Percentiles rank a stretch among this genome's conserved stretches.
phyloP scores from a whole-genome alignment of 1,284 basidiomycete species.

The Volvariella volvacea region DNA sequence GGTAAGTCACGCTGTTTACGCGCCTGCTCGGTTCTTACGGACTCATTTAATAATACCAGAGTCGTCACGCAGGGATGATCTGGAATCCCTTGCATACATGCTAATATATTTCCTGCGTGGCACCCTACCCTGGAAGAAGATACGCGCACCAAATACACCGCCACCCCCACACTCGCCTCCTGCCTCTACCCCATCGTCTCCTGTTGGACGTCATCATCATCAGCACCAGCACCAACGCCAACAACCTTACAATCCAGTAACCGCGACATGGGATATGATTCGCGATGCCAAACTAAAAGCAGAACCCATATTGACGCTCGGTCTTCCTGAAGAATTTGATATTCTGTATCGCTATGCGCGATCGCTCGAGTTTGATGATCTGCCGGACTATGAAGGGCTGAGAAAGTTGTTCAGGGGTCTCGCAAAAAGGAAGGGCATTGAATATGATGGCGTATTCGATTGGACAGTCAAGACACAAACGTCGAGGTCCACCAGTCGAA shows the following conservation, averaged over 20 bases:
- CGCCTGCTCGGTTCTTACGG: neutral
- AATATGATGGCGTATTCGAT: constrained; percentile 47
- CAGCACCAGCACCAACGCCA: constrained; percentile 12
- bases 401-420: constrained; percentile 73
- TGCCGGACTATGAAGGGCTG: constrained; percentile 86
- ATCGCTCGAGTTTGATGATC: constrained; percentile 83
- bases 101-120: constrained; percentile 91
- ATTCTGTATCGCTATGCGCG: constrained; percentile 81
- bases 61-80: constrained; percentile 85
- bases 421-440: constrained; percentile 43
- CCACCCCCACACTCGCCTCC: constrained; percentile 23
- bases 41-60: constrained; percentile 38
- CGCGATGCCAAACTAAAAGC: constrained; percentile 61
- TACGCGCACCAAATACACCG: constrained; percentile 50
- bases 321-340: constrained; percentile 84
- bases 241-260: constrained; percentile 48
- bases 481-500: constrained; percentile 13
- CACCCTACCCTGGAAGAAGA: constrained; percentile 84
- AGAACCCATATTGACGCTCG: constrained; percentile 66
- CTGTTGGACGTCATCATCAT: constrained; percentile 4
- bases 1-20: constrained; percentile 36
- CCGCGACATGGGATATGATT: constrained; percentile 76
- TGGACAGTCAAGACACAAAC: constrained; percentile 30
- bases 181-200: constrained; percentile 13
- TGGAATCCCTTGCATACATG: constrained; percentile 90